phyloP scores from a whole-genome alignment of 345 rosid genomes.

The Murraya paniculata region DNA sequence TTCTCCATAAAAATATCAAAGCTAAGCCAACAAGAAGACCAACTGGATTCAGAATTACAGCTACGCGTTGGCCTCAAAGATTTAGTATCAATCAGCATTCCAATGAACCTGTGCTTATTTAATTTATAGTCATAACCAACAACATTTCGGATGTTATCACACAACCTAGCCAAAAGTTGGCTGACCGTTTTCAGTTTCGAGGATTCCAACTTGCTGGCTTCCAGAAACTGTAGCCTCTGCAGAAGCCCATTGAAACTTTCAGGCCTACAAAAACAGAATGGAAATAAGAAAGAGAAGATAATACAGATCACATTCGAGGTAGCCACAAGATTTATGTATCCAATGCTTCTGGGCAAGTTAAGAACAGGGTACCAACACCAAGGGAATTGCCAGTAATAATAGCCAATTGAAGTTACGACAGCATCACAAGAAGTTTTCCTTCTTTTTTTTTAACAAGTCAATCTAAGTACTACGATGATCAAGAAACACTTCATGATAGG shows the following conservation, averaged over 20 bases:
- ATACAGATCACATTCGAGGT: not conserved
- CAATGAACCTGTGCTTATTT: conserved; percentile 30
- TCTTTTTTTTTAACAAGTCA: not conserved
- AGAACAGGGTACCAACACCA: not conserved
- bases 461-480: not conserved
- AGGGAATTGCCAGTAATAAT: not conserved
- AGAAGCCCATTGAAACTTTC: conserved; percentile 47
- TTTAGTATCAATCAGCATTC: conserved; percentile 35
- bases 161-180: conserved; percentile 36
- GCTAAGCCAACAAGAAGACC: conserved; percentile 53
- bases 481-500: not conserved
- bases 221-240: conserved; percentile 41
- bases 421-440: not conserved
- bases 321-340: not conserved
- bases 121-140: conserved; percentile 33
- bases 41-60: conserved; percentile 33
- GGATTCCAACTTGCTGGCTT: conserved; percentile 32
- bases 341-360: conserved; percentile 2
- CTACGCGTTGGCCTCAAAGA: conserved; percentile 30
- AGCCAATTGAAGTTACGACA: not conserved
- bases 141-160: conserved; percentile 33
- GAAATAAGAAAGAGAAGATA: not conserved
- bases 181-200: conserved; percentile 29
- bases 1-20: conserved; percentile 62
- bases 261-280: conserved; percentile 35